phyloP scores from a whole-genome alignment of 345 rosid species.

The Boechera retrofracta region DNA sequence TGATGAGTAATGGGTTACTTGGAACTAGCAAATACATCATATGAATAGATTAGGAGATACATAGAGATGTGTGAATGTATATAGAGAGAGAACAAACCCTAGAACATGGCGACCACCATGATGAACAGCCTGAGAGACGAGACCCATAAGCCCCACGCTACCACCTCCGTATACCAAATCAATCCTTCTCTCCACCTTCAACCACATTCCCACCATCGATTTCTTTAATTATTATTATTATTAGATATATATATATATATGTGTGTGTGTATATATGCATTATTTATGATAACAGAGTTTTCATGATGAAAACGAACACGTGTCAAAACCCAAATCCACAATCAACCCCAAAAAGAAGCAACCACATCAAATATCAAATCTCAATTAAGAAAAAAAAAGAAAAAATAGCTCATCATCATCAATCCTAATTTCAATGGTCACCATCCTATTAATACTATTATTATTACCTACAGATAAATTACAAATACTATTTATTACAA shows the following conservation, averaged over 20 bases:
- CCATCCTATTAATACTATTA: conserved; percentile 43
- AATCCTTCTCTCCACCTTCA: conserved; percentile 91
- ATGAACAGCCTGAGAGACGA: conserved; percentile 97
- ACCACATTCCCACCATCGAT: conserved; percentile 50
- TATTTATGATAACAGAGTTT: conserved; percentile 38
- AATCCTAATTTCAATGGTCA: conserved; percentile 45
- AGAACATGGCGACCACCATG: conserved; percentile 99
- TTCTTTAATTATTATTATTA: conserved; percentile 36
- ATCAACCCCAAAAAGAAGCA: conserved; percentile 40
- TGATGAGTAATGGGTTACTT: conserved; percentile 36
- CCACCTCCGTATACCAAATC: conserved; percentile 98
- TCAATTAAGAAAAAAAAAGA: conserved; percentile 36
- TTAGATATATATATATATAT: neutral
- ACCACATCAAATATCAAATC: conserved; percentile 45
- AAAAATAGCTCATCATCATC: conserved; percentile 37
- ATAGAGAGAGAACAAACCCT: conserved; percentile 68
- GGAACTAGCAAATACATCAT: conserved; percentile 41
- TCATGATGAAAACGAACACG: conserved; percentile 69
- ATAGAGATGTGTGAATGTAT: conserved; percentile 30
- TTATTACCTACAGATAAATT: conserved; percentile 39
- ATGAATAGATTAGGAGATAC: neutral
- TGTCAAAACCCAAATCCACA: conserved; percentile 40
- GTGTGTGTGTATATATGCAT: neutral
- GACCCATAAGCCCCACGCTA: conserved; percentile 98
- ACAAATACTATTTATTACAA: conserved; percentile 29